Evolutionary conservation across 139 green algal genomes (phyloP), one percentile per base, ranked within the genome.

Genomic region (Micromonas commoda): DNA sequence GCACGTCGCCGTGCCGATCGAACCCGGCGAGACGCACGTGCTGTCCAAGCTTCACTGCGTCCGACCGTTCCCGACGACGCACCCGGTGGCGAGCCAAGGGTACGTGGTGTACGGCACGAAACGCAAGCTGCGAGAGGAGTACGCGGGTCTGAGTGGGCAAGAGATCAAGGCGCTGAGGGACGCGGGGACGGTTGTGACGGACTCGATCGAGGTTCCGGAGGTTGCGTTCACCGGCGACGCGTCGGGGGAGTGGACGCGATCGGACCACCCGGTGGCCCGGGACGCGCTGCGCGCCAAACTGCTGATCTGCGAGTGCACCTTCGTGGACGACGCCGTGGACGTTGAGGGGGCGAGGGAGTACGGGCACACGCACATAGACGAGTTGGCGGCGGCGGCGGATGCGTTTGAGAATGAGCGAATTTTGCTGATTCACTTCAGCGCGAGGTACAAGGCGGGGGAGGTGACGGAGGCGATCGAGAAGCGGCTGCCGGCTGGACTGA

Each of bases 181-280:
- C 4, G 33, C 57, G 2, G 85, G 85, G 21, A 76, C 77, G 24
- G 26, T 84, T 32, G 71, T 86, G 32, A 83, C 34, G 2, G 38
- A 74, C 31, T 57, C 53, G 0, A 1, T 71, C 5, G 83, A 91
- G 80, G 79, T 90, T 0, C 87, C 89, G 21, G 88, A 93, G 78
- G 81, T 95, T 2, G 88, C 89, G 0, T 96, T 96, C 86, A 96
- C 92, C 0, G 92, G 90, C 1, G 92, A 96, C 86, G 95, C 92
- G 34, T 91, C 83, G 0, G 71, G 76, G 0, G 86, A 87, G 3
- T 92, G 91, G 35, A 77, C 92, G 26, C 87, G n/a, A 24, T 63
- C 70, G 6, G 23, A 80, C 80, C 24, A 86, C 89, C 54, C 83
- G 83, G 24, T 31, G 26, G 24, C 23, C 24, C 24, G 29, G 31